Conservation (phyloP, 176 grass and related monocot species). For the Oryza meridionalis region DNA sequence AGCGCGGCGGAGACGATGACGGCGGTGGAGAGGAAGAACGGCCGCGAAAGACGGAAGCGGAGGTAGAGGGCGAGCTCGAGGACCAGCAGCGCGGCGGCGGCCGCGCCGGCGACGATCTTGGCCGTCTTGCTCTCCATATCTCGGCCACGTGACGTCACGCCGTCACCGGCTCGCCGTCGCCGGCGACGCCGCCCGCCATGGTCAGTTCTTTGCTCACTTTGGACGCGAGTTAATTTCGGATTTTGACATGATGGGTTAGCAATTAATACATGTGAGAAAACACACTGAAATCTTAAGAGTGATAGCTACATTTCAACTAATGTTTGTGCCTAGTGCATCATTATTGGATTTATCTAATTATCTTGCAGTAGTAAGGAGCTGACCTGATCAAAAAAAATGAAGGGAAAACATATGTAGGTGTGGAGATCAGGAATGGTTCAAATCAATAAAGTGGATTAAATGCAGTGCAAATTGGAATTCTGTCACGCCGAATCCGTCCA, state of each 20-base stretch:
- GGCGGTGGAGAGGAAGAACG: conserved; percentile 43
- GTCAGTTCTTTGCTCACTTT: neutral
- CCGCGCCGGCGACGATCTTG: conserved; percentile 40
- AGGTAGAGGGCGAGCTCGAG: conserved; percentile 36
- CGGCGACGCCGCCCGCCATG: neutral
- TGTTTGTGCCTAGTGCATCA: neutral
- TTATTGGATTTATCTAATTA: neutral
- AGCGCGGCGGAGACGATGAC: conserved; percentile 28
- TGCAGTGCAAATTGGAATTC: neutral
- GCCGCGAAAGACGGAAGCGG: conserved; percentile 38
- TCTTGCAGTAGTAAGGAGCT: neutral
- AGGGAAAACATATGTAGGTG: neutral
- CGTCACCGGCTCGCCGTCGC: neutral
- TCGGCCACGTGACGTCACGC: neutral
- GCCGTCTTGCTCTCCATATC: conserved; percentile 32
- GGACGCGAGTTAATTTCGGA: neutral
- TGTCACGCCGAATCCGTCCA: neutral
- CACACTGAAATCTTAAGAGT: neutral
- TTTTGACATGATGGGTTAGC: neutral
- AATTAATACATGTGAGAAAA: conserved; percentile 1
- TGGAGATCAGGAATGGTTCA: conserved; percentile 5
- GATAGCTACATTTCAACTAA: conserved; percentile 16
- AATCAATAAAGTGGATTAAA: neutral
- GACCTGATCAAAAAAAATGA: neutral
- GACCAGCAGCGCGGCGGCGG: neutral